Conservation (phyloP, 1,139 yeast genomes). For the Pichia terricola region DNA sequence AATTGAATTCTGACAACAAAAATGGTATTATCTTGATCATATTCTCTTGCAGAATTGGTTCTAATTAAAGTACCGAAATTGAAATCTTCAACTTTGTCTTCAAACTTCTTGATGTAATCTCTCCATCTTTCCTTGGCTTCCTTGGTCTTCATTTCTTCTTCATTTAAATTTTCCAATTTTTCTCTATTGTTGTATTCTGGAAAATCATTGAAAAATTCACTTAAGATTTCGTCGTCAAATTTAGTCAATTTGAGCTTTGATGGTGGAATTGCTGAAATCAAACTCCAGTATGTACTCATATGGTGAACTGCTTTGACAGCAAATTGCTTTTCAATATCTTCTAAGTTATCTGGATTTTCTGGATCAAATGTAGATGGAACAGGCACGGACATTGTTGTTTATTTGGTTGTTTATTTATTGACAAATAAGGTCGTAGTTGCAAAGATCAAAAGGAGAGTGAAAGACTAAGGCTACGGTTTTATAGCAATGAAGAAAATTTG, state of each 20-base stretch:
- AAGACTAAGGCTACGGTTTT: no score
- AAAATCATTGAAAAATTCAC: slow-evolving; percentile 58
- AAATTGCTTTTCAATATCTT: slow-evolving; percentile 84
- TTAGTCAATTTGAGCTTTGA: slow-evolving; percentile 69
- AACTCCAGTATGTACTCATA: slow-evolving; percentile 88
- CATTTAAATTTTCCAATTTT: slow-evolving; percentile 49
- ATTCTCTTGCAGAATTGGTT: slow-evolving; percentile 58
- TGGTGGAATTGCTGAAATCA: slow-evolving; percentile 68
- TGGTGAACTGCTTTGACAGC: slow-evolving; percentile 97
- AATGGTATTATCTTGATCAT: slow-evolving; percentile 74
- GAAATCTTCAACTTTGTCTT: slow-evolving; percentile 70
- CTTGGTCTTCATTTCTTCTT: slow-evolving; percentile 73
- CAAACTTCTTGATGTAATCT: slow-evolving; percentile 72
- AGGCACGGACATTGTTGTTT: slow-evolving; percentile 10
- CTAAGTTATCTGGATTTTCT: slow-evolving; percentile 50
- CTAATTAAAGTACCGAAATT: slow-evolving; percentile 94
- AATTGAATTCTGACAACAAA: slow-evolving; percentile 91
- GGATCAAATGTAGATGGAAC: slow-evolving; percentile 29
- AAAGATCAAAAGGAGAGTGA: background rate
- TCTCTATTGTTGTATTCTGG: slow-evolving; percentile 70
- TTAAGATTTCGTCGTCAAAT: slow-evolving; percentile 75
- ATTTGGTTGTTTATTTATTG: background rate
- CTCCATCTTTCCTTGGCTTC: slow-evolving; percentile 89
- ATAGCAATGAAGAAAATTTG: background rate
- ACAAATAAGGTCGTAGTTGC: background rate